These are phyloP conservation scores for Helianthus tuberosus DNA, from an alignment of 129 eudicot genomes.

Conservation along the genomic window DNA sequence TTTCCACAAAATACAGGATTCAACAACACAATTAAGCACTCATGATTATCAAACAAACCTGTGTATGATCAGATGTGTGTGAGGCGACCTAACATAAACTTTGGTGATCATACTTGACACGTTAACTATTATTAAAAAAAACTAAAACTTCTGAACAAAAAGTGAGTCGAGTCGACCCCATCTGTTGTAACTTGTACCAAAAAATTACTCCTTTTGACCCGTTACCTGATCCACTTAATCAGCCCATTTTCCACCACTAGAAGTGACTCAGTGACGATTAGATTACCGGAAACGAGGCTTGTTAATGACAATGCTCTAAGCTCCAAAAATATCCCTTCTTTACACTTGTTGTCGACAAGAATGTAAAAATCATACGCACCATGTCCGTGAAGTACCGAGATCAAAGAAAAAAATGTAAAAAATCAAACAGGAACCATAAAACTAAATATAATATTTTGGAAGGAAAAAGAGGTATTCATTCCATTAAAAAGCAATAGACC, in stretches of 20 bases:
- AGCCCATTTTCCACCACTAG: background rate
- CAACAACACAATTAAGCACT: background rate
- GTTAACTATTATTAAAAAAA: background rate
- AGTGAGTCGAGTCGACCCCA: background rate
- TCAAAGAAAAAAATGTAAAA: too few relatives aligned
- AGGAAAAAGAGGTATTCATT: too few relatives aligned
- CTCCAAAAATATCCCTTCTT: conserved; percentile 70
- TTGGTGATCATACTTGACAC: background rate
- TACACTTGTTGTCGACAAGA: conserved; percentile 68
- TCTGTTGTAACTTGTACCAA: background rate
- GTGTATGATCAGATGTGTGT: conserved; percentile 35
- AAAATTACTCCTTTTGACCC: background rate
- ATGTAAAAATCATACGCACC: background rate
- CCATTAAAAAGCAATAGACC: too few relatives aligned
- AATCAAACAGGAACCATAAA: too few relatives aligned
- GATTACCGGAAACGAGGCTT: conserved; percentile 84
- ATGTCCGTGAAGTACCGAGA: too few relatives aligned
- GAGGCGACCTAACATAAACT: background rate
- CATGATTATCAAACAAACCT: conserved; percentile 37
- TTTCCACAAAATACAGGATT: background rate
- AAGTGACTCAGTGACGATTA: background rate
- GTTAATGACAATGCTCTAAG: conserved; percentile 64
- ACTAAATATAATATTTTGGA: too few relatives aligned
- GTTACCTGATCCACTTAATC: background rate
- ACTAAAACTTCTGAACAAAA: background rate